Conservation (phyloP, 805 yeast genomes). For the Candida pseudofarinosa region DNA sequence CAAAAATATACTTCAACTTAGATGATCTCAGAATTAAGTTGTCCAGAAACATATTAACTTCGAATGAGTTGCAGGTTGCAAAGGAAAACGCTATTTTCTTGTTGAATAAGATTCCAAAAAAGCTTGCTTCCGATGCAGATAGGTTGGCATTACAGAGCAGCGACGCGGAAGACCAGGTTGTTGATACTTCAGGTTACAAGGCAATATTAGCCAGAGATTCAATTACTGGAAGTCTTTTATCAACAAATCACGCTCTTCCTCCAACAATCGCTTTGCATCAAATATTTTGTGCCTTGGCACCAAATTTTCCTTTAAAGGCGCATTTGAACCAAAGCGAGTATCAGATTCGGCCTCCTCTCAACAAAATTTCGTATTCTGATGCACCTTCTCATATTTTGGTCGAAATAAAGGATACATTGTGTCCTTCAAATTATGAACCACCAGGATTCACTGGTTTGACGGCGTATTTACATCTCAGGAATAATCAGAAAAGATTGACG, state of each 20-base stretch:
- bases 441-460: conserved; percentile 67
- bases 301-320: conserved; percentile 58
- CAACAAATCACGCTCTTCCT: conserved; percentile 41
- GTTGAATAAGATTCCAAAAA: conserved; percentile 57
- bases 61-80: conserved; percentile 46
- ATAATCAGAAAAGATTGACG: conserved; percentile 58
- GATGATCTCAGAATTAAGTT: conserved; percentile 57
- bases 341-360: conserved; percentile 43
- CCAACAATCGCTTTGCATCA: conserved; percentile 64
- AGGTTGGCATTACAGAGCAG: conserved; percentile 36
- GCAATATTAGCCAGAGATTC: conserved; percentile 64
- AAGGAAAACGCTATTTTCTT: conserved; percentile 49
- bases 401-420: conserved; percentile 67
- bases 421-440: conserved; percentile 56
- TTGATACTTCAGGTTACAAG: conserved; percentile 62
- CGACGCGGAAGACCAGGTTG: conserved; percentile 36
- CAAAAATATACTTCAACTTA: conserved; percentile 49
- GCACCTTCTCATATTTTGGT: conserved; percentile 67
- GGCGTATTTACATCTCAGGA: conserved; percentile 69
- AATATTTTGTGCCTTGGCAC: conserved; percentile 64
- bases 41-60: conserved; percentile 47
- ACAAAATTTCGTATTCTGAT: conserved; percentile 44
- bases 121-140: conserved; percentile 43
- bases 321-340: conserved; percentile 23
- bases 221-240: conserved; percentile 52